A percentile compares a stretch with the other conserved stretches of the same genome.
Evolutionary conservation across 495 filamentous ascomycete genomes (phyloP).

Genomic region (Penicillium alfredii): DNA sequence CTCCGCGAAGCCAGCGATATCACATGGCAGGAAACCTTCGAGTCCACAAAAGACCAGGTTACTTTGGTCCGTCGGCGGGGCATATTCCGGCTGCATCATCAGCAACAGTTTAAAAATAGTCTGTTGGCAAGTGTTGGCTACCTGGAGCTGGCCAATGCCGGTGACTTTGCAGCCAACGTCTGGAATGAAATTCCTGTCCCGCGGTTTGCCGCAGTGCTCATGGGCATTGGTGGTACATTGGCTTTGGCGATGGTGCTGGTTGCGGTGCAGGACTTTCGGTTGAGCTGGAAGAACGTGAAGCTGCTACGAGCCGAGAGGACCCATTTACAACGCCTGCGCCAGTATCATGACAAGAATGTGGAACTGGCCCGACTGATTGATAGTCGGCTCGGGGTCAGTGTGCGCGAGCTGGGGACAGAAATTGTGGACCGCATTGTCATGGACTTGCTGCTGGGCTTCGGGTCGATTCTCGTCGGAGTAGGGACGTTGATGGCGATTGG

Average conservation of each 20-base stretch:
- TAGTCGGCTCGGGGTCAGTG: constrained; percentile 31
- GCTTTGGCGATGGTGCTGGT: constrained; percentile 41
- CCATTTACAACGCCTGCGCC: constrained; percentile 18
- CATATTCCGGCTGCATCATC: constrained; percentile 19
- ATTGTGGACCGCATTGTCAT: constrained; percentile 43
- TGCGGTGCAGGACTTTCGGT: constrained; percentile 33
- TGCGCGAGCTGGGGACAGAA: constrained; percentile 42
- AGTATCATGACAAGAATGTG: constrained; percentile 13
- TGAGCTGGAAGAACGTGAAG: constrained; percentile 41
- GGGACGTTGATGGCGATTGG: constrained; percentile 48
- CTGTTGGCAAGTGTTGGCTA: constrained; percentile 43
- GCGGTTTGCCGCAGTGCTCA: constrained; percentile 37
- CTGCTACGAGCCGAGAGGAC: constrained; percentile 34
- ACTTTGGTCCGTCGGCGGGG: constrained; percentile 15
- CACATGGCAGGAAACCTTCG: constrained; percentile 15
- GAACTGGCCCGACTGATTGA: constrained; percentile 17
- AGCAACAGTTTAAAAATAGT: constrained; percentile 40
- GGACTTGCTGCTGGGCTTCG: constrained; percentile 42
- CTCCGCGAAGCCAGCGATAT: constrained; percentile 20
- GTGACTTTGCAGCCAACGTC: constrained; percentile 49
- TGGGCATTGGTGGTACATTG: constrained; percentile 44
- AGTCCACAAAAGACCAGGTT: constrained; percentile 13
- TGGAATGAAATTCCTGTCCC: constrained; percentile 48
- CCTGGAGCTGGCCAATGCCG: constrained; percentile 48
- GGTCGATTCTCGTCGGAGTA: constrained; percentile 41